Evolutionary conservation across 1,139 yeast species (phyloP).

Genomic region (Sugiyamaella pinicola): DNA sequence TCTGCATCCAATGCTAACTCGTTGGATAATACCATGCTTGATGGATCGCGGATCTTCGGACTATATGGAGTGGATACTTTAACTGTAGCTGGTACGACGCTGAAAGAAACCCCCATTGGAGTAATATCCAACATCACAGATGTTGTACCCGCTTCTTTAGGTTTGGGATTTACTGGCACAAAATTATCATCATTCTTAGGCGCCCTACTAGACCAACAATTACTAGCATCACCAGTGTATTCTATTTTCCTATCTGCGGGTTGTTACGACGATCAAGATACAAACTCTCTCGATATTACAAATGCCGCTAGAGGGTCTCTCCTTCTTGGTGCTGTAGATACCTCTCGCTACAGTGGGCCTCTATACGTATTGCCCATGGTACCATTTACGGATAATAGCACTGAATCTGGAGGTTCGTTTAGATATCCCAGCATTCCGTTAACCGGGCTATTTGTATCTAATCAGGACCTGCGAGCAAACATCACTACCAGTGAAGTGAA

Average conservation of each 20-base stretch:
- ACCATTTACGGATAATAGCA: conserved; percentile 17
- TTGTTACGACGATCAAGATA: conserved; percentile 4
- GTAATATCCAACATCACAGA: conserved; percentile 26
- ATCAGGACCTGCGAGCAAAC: conserved; percentile 45
- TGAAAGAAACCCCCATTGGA: conserved; percentile 28
- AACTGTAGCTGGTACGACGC: conserved; percentile 9
- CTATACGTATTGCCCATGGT: conserved; percentile 31
- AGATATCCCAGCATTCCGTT: conserved; percentile 59
- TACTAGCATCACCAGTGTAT: conserved; percentile 24
- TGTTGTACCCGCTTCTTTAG: conserved; percentile 30
- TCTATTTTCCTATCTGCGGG: conserved; percentile 25
- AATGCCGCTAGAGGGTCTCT: conserved; percentile 23
- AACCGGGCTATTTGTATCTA: conserved; percentile 53
- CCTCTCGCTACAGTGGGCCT: conserved; percentile 26
- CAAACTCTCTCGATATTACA: not conserved
- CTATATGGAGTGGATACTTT: conserved; percentile 22
- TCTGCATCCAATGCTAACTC: not conserved
- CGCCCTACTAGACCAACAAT: conserved; percentile 20
- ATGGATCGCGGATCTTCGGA: conserved; percentile 28
- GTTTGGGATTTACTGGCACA: conserved; percentile 27
- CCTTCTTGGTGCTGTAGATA: conserved; percentile 33
- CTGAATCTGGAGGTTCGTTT: conserved; percentile 3
- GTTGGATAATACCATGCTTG: conserved; percentile 24
- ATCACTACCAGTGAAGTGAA: conserved; percentile 42
- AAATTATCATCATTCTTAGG: not conserved